These are phyloP conservation scores for Fraxinus albicans DNA, from an alignment of 305 asterid species.

Conservation along the genomic window DNA sequence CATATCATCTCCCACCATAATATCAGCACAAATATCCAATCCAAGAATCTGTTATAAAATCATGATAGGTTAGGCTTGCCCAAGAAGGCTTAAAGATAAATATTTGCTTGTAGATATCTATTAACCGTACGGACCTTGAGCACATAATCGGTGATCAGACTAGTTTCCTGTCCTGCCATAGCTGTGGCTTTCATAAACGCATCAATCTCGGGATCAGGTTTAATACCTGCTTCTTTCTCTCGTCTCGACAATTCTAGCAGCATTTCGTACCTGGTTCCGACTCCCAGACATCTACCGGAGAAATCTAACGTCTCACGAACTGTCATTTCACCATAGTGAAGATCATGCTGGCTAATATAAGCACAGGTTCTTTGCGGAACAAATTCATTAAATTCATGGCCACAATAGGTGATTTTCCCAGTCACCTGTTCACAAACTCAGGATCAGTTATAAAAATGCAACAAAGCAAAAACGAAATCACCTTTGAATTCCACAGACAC, in stretches of 20 bases:
- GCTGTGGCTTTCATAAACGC: slow-evolving; percentile 63
- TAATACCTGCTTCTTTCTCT: slow-evolving; percentile 49
- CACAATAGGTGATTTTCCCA: slow-evolving; percentile 62
- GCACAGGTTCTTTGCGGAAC: slow-evolving; percentile 77
- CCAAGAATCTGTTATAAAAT: slow-evolving; percentile 47
- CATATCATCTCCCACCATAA: slow-evolving; percentile 64
- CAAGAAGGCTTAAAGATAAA: neutral
- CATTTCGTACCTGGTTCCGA: slow-evolving; percentile 53
- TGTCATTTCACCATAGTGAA: slow-evolving; percentile 63
- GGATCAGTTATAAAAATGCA: neutral
- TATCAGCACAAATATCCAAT: slow-evolving; percentile 56
- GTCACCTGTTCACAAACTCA: slow-evolving; percentile 39
- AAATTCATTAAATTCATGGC: slow-evolving; percentile 50
- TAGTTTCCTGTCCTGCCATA: slow-evolving; percentile 47
- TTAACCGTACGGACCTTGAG: slow-evolving; percentile 39
- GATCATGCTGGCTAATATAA: slow-evolving; percentile 65
- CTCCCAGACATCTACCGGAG: slow-evolving; percentile 61
- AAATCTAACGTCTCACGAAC: slow-evolving; percentile 57
- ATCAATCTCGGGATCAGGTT: slow-evolving; percentile 59
- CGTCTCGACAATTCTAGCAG: slow-evolving; percentile 53
- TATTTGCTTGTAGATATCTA: neutral
- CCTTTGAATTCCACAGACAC: neutral
- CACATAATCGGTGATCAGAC: slow-evolving; percentile 54
- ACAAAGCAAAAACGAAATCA: neutral
- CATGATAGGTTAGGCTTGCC: neutral